These are phyloP conservation scores for Meira miltonrushii DNA, from an alignment of 1,284 basidiomycete genomes.

Conservation along the genomic window DNA sequence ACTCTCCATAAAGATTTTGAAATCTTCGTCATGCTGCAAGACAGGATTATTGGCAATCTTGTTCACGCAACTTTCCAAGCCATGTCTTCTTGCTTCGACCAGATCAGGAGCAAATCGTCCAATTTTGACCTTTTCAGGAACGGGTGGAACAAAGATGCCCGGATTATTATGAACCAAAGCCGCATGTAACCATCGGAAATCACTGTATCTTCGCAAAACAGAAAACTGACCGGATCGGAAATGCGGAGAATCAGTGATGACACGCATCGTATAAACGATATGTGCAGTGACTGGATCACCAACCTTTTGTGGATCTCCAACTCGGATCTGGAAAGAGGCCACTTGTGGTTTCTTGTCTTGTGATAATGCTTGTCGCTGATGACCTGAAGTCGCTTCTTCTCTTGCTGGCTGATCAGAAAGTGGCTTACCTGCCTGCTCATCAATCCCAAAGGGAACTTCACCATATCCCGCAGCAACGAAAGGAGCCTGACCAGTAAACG, in stretches of 20 bases:
- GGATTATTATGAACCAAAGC: slow-evolving; percentile 85
- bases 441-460: slow-evolving; percentile 5
- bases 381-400: neutral
- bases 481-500: neutral
- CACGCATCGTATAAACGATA: slow-evolving; percentile 56
- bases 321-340: slow-evolving; percentile 38
- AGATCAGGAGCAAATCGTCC: slow-evolving; percentile 54
- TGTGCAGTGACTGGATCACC: slow-evolving; percentile 48
- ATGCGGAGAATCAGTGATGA: slow-evolving; percentile 31
- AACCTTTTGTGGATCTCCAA: slow-evolving; percentile 48
- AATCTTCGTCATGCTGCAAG: slow-evolving; percentile 54
- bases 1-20: slow-evolving; percentile 54
- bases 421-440: neutral
- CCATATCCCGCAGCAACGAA: slow-evolving; percentile 7
- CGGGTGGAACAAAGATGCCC: slow-evolving; percentile 91
- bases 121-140: slow-evolving; percentile 89
- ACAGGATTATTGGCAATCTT: slow-evolving; percentile 55
- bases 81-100: slow-evolving; percentile 53
- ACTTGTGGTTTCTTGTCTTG: neutral
- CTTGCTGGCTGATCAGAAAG: neutral
- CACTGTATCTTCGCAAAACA: slow-evolving; percentile 87
- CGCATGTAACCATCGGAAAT: slow-evolving; percentile 96
- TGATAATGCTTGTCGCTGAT: slow-evolving; percentile 3
- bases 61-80: slow-evolving; percentile 53
- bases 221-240: slow-evolving; percentile 52